These are phyloP conservation scores for Beauveria bassiana DNA, from an alignment of 2,329 filamentous ascomycete genomes.

Conservation along the genomic window DNA sequence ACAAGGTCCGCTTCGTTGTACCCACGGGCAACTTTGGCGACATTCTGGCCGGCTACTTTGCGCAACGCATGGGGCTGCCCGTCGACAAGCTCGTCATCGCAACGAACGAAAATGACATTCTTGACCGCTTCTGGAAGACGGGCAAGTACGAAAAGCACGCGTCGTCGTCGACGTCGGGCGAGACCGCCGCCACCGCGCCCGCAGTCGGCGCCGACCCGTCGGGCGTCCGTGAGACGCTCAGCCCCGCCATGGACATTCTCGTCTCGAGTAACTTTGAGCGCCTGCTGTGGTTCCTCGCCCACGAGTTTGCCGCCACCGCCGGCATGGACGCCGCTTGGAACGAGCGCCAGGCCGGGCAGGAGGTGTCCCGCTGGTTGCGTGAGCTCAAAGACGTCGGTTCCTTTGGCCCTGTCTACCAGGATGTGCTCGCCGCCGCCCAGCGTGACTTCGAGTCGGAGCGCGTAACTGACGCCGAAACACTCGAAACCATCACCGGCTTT, in stretches of 20 bases:
- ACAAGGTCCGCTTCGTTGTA: constrained; percentile 76
- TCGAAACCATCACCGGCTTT: constrained; percentile 53
- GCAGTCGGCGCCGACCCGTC: constrained; percentile 56
- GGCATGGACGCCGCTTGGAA: constrained; percentile 59
- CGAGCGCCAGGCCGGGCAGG: constrained; percentile 63
- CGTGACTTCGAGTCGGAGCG: constrained; percentile 75
- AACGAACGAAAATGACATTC: constrained; percentile 96
- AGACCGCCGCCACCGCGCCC: constrained; percentile 56
- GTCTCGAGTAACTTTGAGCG: constrained; percentile 96
- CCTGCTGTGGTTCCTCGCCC: constrained; percentile 85
- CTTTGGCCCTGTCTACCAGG: constrained; percentile 67
- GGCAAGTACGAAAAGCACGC: constrained; percentile 84
- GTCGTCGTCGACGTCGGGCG: constrained; percentile 36
- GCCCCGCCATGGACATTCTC: constrained; percentile 95
- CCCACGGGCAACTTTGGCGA: constrained; percentile 97
- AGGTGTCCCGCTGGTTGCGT: constrained; percentile 70
- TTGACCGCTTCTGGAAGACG: constrained; percentile 89
- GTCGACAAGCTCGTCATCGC: constrained; percentile 83
- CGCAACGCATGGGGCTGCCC: constrained; percentile 81
- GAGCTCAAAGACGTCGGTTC: constrained; percentile 74
- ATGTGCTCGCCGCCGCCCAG: constrained; percentile 64
- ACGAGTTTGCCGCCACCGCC: constrained; percentile 54
- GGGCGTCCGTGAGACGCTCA: constrained; percentile 84
- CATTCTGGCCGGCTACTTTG: constrained; percentile 89
- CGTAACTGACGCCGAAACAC: constrained; percentile 57